Evolutionary conservation across 2,329 filamentous ascomycete genomes (phyloP), one percentile per base, ranked within the genome.

Genomic region (Aspergillus chevalieri): DNA sequence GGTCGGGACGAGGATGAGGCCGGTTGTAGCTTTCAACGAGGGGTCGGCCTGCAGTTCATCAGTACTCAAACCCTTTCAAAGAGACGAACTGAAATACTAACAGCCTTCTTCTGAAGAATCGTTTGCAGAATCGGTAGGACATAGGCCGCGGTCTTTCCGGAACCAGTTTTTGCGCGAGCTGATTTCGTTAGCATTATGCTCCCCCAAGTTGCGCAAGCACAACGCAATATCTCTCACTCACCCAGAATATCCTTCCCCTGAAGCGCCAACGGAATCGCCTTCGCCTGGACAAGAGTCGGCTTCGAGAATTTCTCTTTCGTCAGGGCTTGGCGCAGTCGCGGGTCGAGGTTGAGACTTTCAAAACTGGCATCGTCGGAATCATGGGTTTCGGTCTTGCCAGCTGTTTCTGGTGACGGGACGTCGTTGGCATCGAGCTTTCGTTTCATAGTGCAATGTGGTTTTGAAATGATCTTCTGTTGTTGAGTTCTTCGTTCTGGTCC

Each of bases 81-180:
- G 3, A 22, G 14, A 26, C 19, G 36, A 36, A 43, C 28, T 33
- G 46, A 28, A 26, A 36, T 34, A 62, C 66, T 49, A 68, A 85
- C 82, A 60, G 79, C 72, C 71, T 95, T 95, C 57, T 82, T 82
- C 65, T 86, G 87, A 49, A 98, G 74, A 53, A 95, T 87, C 33
- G 82, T 81, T 58, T 95, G 87, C 14, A 98, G 73, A n/a, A 95
- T 79, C 1, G 93, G 93, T 39, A 98, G 78, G 6, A 95, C 76
- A 66, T 97, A 97, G 45, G 93, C 92, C n/a, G 89, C 89, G 9
- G 93, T 98, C 78, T 98, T 98, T 58, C 93, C 93, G 3, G 91
- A 95, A 10, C 93, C 93, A 4, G 93, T 97, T 70, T 92, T 94
- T 34, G 92, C 89, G 64, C 92, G 90, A 48, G 90, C 91, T 78